phyloP scores from a whole-genome alignment of 148 eudicot species.

The Silene conica region DNA sequence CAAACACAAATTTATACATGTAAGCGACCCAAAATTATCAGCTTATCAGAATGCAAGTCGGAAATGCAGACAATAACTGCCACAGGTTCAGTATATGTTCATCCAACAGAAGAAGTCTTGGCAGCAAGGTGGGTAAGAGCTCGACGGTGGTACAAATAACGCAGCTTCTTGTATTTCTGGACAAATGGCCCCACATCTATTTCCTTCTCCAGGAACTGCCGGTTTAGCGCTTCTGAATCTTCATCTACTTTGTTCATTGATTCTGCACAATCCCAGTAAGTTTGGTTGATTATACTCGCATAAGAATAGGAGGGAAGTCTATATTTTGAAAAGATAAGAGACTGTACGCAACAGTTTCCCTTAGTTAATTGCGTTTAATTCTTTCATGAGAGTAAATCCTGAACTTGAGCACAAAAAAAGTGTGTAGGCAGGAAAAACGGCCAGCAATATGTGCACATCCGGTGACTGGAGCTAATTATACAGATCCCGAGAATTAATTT shows the following conservation, averaged over 20 bases:
- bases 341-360: too few relatives aligned
- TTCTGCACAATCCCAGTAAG: constrained; percentile 42
- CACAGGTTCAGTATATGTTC: not conserved
- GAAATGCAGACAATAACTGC: constrained; percentile 2
- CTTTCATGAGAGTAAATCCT: too few relatives aligned
- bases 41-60: constrained; percentile 9
- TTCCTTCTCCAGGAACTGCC: constrained; percentile 72
- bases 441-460: not conserved
- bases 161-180: constrained; percentile 76
- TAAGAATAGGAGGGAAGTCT: not conserved
- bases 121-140: constrained; percentile 76
- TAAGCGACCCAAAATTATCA: not conserved
- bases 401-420: too few relatives aligned
- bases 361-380: too few relatives aligned
- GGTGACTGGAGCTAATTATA: not conserved
- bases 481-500: not conserved
- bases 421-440: not conserved
- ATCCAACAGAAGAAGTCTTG: constrained; percentile 53
- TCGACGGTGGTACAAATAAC: constrained; percentile 61
- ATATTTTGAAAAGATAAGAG: too few relatives aligned
- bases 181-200: constrained; percentile 65
- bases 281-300: not conserved
- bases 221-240: constrained; percentile 74
- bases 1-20: constrained; percentile 13
- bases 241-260: constrained; percentile 73